phyloP scores from a whole-genome alignment of 2,329 filamentous ascomycete species.

The Colletotrichum coccodes region DNA sequence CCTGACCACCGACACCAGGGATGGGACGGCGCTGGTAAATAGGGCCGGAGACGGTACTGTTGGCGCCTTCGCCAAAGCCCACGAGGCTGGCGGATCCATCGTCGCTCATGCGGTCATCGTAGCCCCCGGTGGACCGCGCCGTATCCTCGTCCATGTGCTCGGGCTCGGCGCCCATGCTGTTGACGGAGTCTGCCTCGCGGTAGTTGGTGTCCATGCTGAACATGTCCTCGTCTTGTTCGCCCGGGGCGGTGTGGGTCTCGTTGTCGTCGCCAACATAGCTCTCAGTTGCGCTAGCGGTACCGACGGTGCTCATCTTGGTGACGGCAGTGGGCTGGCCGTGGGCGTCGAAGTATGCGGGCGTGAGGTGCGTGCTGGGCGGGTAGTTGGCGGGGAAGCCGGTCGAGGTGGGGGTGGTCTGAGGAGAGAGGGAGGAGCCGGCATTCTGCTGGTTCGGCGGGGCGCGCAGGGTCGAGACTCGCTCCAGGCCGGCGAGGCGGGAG shows the following conservation, averaged over 20 bases:
- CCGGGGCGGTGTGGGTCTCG: constrained; percentile 59
- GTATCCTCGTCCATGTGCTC: constrained; percentile 65
- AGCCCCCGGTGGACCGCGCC: constrained; percentile 59
- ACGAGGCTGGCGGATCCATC: constrained; percentile 87
- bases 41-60: constrained; percentile 84
- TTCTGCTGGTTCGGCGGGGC: constrained; percentile 50
- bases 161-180: constrained; percentile 58
- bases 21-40: constrained; percentile 68
- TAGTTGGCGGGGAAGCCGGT: constrained; percentile 54
- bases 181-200: constrained; percentile 67
- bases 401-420: constrained; percentile 63
- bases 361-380: constrained; percentile 49
- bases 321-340: constrained; percentile 73
- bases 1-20: constrained; percentile 45
- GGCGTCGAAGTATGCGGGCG: constrained; percentile 83
- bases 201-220: constrained; percentile 75
- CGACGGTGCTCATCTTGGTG: constrained; percentile 89
- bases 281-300: constrained; percentile 87
- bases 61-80: constrained; percentile 92
- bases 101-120: constrained; percentile 83
- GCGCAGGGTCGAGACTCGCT: constrained; percentile 83
- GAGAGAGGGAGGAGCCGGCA: constrained; percentile 50
- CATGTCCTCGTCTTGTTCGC: constrained; percentile 73
- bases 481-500: constrained; percentile 91
- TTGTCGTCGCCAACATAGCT: constrained; percentile 70